Evolutionary conservation across 495 filamentous ascomycete species (phyloP).

Genomic region (Aspergillus saccharolyticus): DNA sequence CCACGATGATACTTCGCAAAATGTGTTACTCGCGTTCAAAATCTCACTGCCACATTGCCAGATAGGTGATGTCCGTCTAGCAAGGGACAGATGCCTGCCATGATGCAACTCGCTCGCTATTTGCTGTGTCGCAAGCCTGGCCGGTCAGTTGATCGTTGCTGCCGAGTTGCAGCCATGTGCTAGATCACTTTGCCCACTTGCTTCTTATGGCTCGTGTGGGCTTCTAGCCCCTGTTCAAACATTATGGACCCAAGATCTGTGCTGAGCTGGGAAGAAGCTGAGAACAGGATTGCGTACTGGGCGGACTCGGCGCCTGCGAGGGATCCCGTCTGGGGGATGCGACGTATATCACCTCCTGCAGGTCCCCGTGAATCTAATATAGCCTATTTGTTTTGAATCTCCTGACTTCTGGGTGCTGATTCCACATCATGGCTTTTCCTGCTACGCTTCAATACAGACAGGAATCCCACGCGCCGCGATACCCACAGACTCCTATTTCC

Average conservation of each 20-base stretch:
- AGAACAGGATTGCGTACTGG: background rate
- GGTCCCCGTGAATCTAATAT: background rate
- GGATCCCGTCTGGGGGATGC: conserved; percentile 1
- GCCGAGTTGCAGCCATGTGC: background rate
- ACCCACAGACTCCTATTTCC: background rate
- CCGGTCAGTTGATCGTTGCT: background rate
- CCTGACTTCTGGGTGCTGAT: background rate
- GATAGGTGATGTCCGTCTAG: background rate
- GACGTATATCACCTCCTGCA: conserved; percentile 3
- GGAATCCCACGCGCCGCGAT: background rate
- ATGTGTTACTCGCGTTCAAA: background rate
- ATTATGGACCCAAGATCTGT: conserved; percentile 2
- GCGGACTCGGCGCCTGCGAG: background rate
- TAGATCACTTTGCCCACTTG: background rate
- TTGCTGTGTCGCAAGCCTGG: background rate
- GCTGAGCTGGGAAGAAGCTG: background rate
- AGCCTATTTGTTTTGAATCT: background rate
- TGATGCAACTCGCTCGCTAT: background rate
- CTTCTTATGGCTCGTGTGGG: conserved; percentile 1
- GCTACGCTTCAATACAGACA: background rate
- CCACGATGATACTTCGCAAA: background rate
- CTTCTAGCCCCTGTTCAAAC: background rate
- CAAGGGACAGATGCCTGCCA: background rate
- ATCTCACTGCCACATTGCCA: background rate
- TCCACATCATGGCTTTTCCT: background rate